These are phyloP conservation scores for Rhynchospora pubera DNA, from an alignment of 176 grass and related monocot species.

Conservation along the genomic window DNA sequence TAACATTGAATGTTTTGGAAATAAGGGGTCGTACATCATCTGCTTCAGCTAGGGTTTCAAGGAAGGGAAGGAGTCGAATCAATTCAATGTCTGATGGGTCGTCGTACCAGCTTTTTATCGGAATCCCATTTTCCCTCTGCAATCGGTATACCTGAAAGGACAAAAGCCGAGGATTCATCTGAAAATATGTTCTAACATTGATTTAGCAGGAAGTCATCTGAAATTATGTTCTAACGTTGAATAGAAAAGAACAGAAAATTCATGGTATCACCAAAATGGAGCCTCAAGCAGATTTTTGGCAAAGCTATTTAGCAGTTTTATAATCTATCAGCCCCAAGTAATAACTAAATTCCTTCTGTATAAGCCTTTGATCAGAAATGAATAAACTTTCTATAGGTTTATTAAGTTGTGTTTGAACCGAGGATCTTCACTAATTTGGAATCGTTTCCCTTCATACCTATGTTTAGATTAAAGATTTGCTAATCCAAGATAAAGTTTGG, in stretches of 20 bases:
- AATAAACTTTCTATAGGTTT: too few species aligned
- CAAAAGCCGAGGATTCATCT: neutral
- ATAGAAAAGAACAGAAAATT: too few species aligned
- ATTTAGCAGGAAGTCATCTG: neutral
- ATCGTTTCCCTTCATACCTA: neutral
- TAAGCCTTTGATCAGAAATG: too few species aligned
- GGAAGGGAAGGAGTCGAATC: conserved; percentile 56
- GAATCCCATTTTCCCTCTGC: conserved; percentile 83
- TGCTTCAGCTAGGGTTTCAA: conserved; percentile 52
- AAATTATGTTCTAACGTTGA: neutral
- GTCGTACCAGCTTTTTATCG: conserved; percentile 93
- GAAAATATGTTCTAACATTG: neutral
- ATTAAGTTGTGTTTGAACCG: neutral
- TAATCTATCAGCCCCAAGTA: neutral
- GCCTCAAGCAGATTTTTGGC: neutral
- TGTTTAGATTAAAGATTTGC: neutral
- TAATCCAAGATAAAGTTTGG: neutral
- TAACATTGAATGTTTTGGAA: conserved; percentile 46
- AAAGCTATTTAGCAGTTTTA: neutral
- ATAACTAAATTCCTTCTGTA: neutral
- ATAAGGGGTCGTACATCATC: conserved; percentile 76
- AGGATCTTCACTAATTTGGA: neutral
- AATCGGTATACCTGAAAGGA: conserved; percentile 68
- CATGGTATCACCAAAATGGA: neutral
- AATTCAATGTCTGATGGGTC: conserved; percentile 66